Percentiles rank a stretch among this genome's conserved stretches.
phyloP scores from a whole-genome alignment of 148 eudicot genomes.

The Silene latifolia region DNA sequence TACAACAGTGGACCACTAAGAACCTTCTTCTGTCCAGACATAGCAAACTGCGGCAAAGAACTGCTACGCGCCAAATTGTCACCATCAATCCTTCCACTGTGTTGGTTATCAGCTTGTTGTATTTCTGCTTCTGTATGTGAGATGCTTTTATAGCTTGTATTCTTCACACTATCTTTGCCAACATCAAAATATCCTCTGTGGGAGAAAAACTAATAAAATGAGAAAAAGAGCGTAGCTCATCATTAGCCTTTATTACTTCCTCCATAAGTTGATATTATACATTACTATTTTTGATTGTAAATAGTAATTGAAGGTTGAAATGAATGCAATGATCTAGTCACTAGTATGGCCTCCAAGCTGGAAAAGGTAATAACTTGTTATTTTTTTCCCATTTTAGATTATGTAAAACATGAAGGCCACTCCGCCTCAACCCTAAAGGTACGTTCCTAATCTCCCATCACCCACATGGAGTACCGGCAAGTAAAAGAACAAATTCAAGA shows the following conservation, averaged over 20 bases:
- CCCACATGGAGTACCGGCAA: too few relatives aligned
- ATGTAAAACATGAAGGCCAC: background rate
- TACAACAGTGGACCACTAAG: conserved; percentile 63
- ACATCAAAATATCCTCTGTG: conserved; percentile 91
- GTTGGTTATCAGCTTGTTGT: conserved; percentile 41
- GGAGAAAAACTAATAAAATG: background rate
- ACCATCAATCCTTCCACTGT: conserved; percentile 30
- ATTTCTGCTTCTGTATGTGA: conserved; percentile 36
- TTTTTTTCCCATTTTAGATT: too few relatives aligned
- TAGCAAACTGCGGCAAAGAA: conserved; percentile 38
- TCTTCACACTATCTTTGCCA: conserved; percentile 51
- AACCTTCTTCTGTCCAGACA: conserved; percentile 38
- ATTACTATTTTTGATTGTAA: too few relatives aligned
- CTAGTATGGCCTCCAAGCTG: too few relatives aligned
- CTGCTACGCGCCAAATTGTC: conserved; percentile 37
- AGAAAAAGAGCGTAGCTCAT: background rate
- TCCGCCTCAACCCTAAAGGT: background rate
- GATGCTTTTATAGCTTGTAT: conserved; percentile 38
- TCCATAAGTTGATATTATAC: too few relatives aligned
- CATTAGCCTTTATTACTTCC: background rate
- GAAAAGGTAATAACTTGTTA: too few relatives aligned
- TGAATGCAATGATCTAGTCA: too few relatives aligned
- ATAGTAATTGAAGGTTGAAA: too few relatives aligned
- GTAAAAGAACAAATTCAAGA: too few relatives aligned
- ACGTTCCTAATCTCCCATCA: background rate